These are phyloP conservation scores for Claviceps purpurea DNA, from an alignment of 2,329 filamentous ascomycete genomes.

Conservation along the genomic window DNA sequence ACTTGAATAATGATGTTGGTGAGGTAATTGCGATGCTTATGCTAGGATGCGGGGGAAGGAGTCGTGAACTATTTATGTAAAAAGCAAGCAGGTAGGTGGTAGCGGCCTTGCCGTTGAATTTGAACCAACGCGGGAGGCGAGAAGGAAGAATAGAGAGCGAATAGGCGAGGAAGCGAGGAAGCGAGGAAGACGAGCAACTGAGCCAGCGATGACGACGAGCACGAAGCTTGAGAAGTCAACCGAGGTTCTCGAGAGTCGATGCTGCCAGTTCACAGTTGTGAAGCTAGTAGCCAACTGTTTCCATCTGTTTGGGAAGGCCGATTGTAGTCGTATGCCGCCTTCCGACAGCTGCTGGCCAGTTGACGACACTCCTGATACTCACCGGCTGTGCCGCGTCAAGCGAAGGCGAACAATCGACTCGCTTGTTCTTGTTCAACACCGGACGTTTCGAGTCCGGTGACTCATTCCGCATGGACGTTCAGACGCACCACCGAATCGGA, in stretches of 20 bases:
- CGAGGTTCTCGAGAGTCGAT: not conserved
- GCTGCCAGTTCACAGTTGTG: constrained; percentile 5
- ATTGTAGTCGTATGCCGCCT: not conserved
- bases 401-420: not conserved
- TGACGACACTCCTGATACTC: not conserved
- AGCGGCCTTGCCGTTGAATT: constrained; percentile 2
- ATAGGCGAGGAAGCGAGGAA: not conserved
- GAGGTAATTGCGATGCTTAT: constrained; percentile 13
- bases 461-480: not conserved
- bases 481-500: not conserved
- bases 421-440: not conserved
- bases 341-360: constrained; percentile 1
- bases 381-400: not conserved
- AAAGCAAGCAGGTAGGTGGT: constrained; percentile 6
- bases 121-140: constrained; percentile 2
- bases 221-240: not conserved
- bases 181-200: constrained; percentile 3
- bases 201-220: constrained; percentile 3
- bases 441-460: not conserved
- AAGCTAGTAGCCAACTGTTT: constrained; percentile 3
- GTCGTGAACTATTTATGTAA: constrained; percentile 2
- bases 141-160: constrained; percentile 7
- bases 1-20: constrained; percentile 5
- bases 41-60: constrained; percentile 8
- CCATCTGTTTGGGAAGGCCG: not conserved